These are phyloP conservation scores for Hibiscus mutabilis DNA, from an alignment of 345 rosid genomes.

Conservation along the genomic window DNA sequence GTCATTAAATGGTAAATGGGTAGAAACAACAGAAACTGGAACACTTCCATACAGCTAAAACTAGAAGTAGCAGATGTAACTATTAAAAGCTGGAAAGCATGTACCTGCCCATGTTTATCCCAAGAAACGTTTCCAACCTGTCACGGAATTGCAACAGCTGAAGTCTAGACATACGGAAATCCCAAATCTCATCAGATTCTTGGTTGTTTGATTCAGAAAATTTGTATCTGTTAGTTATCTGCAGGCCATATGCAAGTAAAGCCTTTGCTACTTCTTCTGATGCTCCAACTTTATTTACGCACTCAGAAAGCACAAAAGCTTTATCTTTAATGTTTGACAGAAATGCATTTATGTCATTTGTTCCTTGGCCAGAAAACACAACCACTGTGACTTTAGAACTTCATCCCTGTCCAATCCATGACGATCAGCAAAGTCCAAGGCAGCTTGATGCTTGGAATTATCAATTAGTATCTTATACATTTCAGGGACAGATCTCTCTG, in stretches of 20 bases:
- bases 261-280: constrained; percentile 81
- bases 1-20: too few relatives aligned
- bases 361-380: constrained; percentile 57
- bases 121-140: constrained; percentile 83
- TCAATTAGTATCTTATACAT: constrained; percentile 68
- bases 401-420: constrained; percentile 80
- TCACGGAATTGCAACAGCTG: constrained; percentile 75
- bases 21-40: constrained; percentile 13
- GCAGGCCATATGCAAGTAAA: constrained; percentile 62
- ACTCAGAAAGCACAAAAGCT: constrained; percentile 67
- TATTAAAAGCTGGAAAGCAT: constrained; percentile 10
- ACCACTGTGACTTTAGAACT: constrained; percentile 78
- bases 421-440: constrained; percentile 66
- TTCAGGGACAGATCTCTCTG: constrained; percentile 71
- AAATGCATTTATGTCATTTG: constrained; percentile 45
- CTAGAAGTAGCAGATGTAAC: background rate
- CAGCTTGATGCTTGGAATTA: constrained; percentile 53
- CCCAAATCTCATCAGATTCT: constrained; percentile 56
- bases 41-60: background rate
- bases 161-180: constrained; percentile 70
- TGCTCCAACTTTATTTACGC: constrained; percentile 65
- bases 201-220: constrained; percentile 47
- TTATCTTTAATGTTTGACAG: constrained; percentile 65
- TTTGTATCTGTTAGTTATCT: constrained; percentile 41
- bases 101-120: constrained; percentile 99